These are phyloP conservation scores for Paecilomyces fulvus DNA, from an alignment of 2,329 filamentous ascomycete species.

Conservation along the genomic window DNA sequence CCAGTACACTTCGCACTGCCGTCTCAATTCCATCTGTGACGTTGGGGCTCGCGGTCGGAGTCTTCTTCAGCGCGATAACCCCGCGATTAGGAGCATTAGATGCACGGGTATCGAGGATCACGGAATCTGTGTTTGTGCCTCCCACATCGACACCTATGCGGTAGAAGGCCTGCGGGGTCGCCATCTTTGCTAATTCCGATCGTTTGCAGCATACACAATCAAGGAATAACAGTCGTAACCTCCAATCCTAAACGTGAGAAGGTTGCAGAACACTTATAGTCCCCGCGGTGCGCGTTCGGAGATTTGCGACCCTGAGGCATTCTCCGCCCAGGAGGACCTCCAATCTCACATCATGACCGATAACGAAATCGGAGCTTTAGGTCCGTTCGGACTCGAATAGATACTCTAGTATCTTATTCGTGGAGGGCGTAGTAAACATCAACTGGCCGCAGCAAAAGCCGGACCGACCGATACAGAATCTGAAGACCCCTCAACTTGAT, in stretches of 20 bases:
- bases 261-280: neutral
- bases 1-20: constrained; percentile 28
- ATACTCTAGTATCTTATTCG: neutral
- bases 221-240: neutral
- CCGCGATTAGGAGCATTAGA: constrained; percentile 16
- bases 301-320: neutral
- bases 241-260: neutral
- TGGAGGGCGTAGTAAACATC: neutral
- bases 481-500: neutral
- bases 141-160: constrained; percentile 23
- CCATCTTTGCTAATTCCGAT: neutral
- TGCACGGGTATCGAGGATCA: constrained; percentile 20
- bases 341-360: neutral
- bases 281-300: neutral
- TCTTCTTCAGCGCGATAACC: constrained; percentile 26
- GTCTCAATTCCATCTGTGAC: constrained; percentile 35
- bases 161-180: neutral
- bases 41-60: constrained; percentile 31
- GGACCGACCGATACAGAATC: neutral
- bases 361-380: neutral
- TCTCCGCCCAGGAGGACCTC: neutral
- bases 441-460: neutral
- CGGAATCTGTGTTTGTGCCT: constrained; percentile 31
- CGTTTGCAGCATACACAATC: neutral
- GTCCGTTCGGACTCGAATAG: neutral